Evolutionary conservation across 2,329 filamentous ascomycete species (phyloP).

Genomic region (Aspergillus ustus): DNA sequence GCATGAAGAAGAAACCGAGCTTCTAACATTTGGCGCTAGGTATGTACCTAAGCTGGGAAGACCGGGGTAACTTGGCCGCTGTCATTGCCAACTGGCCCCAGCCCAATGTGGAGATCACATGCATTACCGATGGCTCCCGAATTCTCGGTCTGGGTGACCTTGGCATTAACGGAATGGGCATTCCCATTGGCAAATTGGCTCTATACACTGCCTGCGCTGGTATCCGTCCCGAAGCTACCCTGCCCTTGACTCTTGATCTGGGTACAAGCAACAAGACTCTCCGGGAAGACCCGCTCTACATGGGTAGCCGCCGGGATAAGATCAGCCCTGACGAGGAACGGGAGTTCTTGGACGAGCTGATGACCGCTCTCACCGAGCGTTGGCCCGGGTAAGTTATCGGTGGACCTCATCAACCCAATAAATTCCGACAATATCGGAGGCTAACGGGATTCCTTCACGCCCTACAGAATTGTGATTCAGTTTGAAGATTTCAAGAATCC

Average conservation of each 20-base stretch:
- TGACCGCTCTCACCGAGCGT: slow-evolving; percentile 82
- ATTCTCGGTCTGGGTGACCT: slow-evolving; percentile 91
- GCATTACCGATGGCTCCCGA: slow-evolving; percentile 93
- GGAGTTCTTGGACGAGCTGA: slow-evolving; percentile 96
- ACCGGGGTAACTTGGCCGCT: slow-evolving; percentile 84
- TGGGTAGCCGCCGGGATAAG: slow-evolving; percentile 85
- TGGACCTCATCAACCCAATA: slow-evolving; percentile 10
- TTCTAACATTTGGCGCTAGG: slow-evolving; percentile 45
- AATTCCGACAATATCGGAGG: slow-evolving; percentile 20
- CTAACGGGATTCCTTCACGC: slow-evolving; percentile 24
- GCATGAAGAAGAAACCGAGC: slow-evolving; percentile 30
- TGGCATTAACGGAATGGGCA: slow-evolving; percentile 96
- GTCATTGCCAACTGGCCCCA: slow-evolving; percentile 95
- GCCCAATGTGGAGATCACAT: slow-evolving; percentile 87
- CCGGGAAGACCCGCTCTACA: slow-evolving; percentile 82
- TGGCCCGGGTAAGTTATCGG: slow-evolving; percentile 63
- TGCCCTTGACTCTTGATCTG: slow-evolving; percentile 66
- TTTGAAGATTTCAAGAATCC: slow-evolving; percentile 99
- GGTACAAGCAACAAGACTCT: slow-evolving; percentile 67
- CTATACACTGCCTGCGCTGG: slow-evolving; percentile 95
- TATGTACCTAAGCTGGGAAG: slow-evolving; percentile 93
- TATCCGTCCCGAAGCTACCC: slow-evolving; percentile 76
- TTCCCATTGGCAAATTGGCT: slow-evolving; percentile 94
- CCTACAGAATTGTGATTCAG: slow-evolving; percentile 72
- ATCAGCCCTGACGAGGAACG: slow-evolving; percentile 77